These are phyloP conservation scores for Pleodorina starrii DNA, from an alignment of 139 green algal species.

Conservation along the genomic window DNA sequence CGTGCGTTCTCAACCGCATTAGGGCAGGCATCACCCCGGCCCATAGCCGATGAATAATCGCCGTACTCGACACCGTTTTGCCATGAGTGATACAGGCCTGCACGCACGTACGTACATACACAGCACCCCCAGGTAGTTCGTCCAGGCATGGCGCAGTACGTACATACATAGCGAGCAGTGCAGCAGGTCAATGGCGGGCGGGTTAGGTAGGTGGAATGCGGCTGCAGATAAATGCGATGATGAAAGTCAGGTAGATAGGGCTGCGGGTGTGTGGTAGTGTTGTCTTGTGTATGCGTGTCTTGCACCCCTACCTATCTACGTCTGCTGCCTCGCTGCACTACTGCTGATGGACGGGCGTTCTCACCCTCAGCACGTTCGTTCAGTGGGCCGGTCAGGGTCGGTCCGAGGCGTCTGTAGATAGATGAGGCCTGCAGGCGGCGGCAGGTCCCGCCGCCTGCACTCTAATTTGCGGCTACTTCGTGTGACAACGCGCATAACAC, in stretches of 20 bases:
- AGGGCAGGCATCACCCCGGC: background rate
- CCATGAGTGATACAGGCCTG: conserved; percentile 26
- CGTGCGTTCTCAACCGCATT: background rate
- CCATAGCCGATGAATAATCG: background rate
- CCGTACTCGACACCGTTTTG: background rate
- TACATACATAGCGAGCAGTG: background rate
- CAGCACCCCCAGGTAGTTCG: too few relatives aligned
- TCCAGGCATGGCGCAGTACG: too few relatives aligned
- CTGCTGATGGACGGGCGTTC: too few relatives aligned
- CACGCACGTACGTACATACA: background rate
- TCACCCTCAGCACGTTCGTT: too few relatives aligned
- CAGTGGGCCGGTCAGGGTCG: too few relatives aligned
- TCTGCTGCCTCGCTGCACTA: too few relatives aligned
- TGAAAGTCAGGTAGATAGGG: background rate
- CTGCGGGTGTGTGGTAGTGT: background rate
- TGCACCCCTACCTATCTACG: too few relatives aligned
- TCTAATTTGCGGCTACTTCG: background rate
- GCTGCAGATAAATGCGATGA: background rate
- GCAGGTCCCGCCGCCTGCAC: background rate
- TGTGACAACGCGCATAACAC: background rate
- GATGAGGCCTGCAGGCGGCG: background rate
- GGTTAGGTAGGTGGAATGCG: background rate
- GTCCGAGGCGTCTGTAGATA: too few relatives aligned
- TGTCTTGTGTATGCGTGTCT: too few relatives aligned
- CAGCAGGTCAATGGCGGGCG: too few relatives aligned